phyloP scores from a whole-genome alignment of 345 rosid genomes.

The Psidium friedrichsthalianum region DNA sequence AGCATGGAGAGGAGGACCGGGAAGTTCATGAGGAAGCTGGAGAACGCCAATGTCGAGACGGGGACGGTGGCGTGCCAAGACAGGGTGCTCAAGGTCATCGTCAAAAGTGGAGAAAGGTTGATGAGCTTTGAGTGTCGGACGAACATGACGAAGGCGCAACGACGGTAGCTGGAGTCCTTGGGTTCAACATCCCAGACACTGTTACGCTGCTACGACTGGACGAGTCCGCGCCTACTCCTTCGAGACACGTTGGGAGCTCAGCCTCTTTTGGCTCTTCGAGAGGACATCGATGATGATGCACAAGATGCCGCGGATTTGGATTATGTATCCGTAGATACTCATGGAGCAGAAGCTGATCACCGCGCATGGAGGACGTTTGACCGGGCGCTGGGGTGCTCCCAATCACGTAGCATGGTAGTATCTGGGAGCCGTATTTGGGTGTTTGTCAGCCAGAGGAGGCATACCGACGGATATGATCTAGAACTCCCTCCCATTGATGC shows the following conservation, averaged over 20 bases:
- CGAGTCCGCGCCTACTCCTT: too few species aligned
- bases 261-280: too few species aligned
- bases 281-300: conserved; percentile 86
- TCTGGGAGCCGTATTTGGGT: conserved; percentile 85
- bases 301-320: conserved; percentile 92
- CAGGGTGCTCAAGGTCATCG: conserved; percentile 65
- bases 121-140: too few species aligned
- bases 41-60: conserved; percentile 49
- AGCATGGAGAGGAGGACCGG: conserved; percentile 80
- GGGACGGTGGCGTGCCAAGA: conserved; percentile 64
- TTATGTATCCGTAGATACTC: conserved; percentile 61
- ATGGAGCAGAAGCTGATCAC: conserved; percentile 52
- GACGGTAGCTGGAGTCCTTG: too few species aligned
- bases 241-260: too few species aligned
- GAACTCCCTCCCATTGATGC: conserved; percentile 46
- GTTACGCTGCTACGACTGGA: too few species aligned
- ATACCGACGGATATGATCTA: conserved; percentile 55
- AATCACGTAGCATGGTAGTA: conserved; percentile 84
- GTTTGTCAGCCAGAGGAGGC: conserved; percentile 79
- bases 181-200: too few species aligned
- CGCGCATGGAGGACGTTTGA: conserved; percentile 59
- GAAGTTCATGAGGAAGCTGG: conserved; percentile 82
- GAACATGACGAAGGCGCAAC: too few species aligned
- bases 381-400: conserved; percentile 82
- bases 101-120: conserved; percentile 39